Evolutionary conservation across 148 eudicot genomes (phyloP).

Genomic region (Tetragonia tetragonoides): DNA sequence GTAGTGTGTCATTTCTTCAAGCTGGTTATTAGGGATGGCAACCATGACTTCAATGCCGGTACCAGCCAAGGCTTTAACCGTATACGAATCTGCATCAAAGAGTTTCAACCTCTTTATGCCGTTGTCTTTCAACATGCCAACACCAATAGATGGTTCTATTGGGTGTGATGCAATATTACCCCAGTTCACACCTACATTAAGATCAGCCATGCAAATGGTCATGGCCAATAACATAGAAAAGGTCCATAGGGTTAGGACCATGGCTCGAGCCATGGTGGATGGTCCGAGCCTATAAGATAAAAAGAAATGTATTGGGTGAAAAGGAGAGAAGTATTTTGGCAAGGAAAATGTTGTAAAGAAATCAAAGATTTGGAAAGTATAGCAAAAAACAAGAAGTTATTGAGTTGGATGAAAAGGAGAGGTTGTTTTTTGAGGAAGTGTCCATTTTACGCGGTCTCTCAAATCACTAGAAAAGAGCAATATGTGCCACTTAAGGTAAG

Average conservation of each 20-base stretch:
- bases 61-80: conserved; percentile 54
- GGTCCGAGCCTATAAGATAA: conserved; percentile 13
- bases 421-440: neutral
- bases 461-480: conserved; percentile 2
- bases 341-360: conserved; percentile 9
- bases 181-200: conserved; percentile 75
- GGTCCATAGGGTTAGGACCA: conserved; percentile 26
- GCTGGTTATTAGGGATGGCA: conserved; percentile 70
- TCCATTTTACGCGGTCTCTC: neutral
- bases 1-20: conserved; percentile 31
- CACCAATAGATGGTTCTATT: conserved; percentile 42
- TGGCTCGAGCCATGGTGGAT: conserved; percentile 43
- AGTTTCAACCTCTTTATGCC: conserved; percentile 59
- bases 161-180: conserved; percentile 59
- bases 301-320: neutral
- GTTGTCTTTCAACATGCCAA: conserved; percentile 71
- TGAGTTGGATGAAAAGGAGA: neutral
- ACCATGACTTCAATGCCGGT: conserved; percentile 77
- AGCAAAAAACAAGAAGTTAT: neutral
- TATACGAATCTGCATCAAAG: conserved; percentile 59
- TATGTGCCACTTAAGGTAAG: conserved; percentile 9
- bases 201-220: neutral
- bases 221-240: conserved; percentile 14
- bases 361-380: neutral
- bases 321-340: conserved; percentile 1